These are phyloP conservation scores for Camillea tinctor DNA, from an alignment of 2,329 filamentous ascomycete species.

Conservation along the genomic window DNA sequence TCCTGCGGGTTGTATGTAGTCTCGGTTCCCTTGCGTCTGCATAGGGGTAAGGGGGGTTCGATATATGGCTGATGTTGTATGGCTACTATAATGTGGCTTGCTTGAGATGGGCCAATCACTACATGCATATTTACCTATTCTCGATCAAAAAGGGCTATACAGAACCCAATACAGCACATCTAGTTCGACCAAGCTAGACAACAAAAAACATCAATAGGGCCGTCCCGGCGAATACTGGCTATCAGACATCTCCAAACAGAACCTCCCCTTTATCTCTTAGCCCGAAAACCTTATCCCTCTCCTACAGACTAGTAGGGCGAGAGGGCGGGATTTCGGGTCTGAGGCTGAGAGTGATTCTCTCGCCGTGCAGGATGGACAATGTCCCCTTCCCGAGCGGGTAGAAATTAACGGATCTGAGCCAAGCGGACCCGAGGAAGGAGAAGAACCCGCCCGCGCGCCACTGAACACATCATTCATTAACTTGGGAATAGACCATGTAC, in stretches of 20 bases:
- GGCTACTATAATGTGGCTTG: neutral
- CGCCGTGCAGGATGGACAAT: neutral
- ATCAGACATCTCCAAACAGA: neutral
- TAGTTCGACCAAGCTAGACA: neutral
- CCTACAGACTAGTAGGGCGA: neutral
- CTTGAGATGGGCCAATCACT: neutral
- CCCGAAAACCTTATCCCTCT: too few relatives aligned
- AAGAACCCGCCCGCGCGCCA: neutral
- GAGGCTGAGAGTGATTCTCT: neutral
- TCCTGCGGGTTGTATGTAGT: neutral
- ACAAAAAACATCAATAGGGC: neutral
- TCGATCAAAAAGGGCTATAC: neutral
- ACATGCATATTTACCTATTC: neutral
- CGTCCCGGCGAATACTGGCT: neutral
- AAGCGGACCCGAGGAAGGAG: neutral
- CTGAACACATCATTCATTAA: constrained; percentile 4
- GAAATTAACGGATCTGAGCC: neutral
- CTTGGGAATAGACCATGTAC: neutral
- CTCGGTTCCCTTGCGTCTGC: neutral
- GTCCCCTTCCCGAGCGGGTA: neutral
- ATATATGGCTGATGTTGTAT: neutral
- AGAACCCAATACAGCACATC: neutral
- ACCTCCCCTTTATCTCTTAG: neutral
- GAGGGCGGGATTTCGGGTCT: neutral
- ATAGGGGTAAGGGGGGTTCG: neutral